A percentile compares a stretch with the other conserved stretches of the same genome.
phyloP scores from a whole-genome alignment of 2,329 filamentous ascomycete genomes.

The Nemania sp. region DNA sequence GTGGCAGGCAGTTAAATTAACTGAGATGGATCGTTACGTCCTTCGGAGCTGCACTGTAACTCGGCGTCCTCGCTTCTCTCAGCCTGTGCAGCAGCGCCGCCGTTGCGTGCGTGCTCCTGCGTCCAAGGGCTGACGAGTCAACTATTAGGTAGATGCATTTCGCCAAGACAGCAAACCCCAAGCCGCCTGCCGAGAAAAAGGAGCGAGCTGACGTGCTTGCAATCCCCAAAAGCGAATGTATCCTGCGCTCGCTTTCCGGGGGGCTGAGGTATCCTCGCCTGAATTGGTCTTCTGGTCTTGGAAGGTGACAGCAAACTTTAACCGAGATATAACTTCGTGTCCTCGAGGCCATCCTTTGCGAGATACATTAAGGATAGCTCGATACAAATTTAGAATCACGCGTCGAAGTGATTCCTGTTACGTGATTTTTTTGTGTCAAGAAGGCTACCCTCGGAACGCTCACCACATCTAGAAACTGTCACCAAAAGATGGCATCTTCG shows the following conservation, averaged over 20 bases:
- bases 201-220: conserved; percentile 12
- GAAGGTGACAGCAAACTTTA: conserved; percentile 17
- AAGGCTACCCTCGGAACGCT: conserved; percentile 1
- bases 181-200: conserved; percentile 4
- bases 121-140: conserved; percentile 30
- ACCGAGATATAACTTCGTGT: conserved; percentile 19
- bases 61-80: conserved; percentile 15
- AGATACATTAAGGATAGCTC: background rate
- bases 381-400: conserved; percentile 10
- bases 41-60: conserved; percentile 22
- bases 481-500: background rate
- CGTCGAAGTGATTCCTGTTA: conserved; percentile 5
- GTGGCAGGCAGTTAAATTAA: conserved; percentile 33
- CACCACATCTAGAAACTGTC: background rate
- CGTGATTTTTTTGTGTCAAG: conserved; percentile 2
- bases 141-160: conserved; percentile 23
- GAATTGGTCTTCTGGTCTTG: conserved; percentile 5
- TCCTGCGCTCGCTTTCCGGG: conserved; percentile 19
- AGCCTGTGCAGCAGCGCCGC: conserved; percentile 4
- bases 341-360: background rate
- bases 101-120: background rate
- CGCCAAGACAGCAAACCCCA: conserved; percentile 21
- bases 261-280: conserved; percentile 7
- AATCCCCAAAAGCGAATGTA: background rate
- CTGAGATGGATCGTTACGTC: conserved; percentile 38